Evolutionary conservation across 78 protist genomes (phyloP).

Genomic region (Dictyostelium brefeldianum): DNA sequence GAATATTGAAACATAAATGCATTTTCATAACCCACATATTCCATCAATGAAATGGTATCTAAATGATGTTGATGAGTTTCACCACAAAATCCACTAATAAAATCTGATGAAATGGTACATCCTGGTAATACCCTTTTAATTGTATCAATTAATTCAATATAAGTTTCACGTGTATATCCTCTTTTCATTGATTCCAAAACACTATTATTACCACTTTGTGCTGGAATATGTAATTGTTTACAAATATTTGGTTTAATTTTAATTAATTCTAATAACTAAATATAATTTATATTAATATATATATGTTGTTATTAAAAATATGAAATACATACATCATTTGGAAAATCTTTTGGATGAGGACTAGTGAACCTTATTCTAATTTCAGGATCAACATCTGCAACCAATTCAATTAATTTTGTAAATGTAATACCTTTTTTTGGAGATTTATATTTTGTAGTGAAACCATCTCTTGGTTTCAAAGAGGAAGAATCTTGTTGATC

Average conservation of each 20-base stretch:
- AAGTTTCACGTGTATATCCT: constrained; percentile 92
- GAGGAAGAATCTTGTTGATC: background rate
- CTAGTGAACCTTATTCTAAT: constrained; percentile 95
- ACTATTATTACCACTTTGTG: constrained; percentile 86
- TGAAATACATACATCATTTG: constrained; percentile 58
- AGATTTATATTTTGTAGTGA: constrained; percentile 87
- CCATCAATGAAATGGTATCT: constrained; percentile 83
- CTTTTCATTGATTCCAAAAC: constrained; percentile 93
- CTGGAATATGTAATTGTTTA: constrained; percentile 91
- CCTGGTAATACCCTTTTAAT: constrained; percentile 67
- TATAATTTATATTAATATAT: background rate
- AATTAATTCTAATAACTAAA: constrained; percentile 66
- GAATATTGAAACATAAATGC: constrained; percentile 85
- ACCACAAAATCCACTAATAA: constrained; percentile 96
- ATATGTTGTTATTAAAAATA: background rate
- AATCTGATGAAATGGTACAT: constrained; percentile 79
- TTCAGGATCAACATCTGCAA: constrained; percentile 83
- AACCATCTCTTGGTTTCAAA: constrained; percentile 64
- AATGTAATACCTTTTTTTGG: constrained; percentile 81
- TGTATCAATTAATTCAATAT: constrained; percentile 78
- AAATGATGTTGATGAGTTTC: constrained; percentile 94
- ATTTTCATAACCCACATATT: constrained; percentile 85
- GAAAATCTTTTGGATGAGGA: constrained; percentile 98
- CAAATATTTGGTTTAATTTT: constrained; percentile 86
- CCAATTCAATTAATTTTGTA: constrained; percentile 77